Conservation (phyloP, 2,329 filamentous ascomycete genomes). For the Ophiocordyceps camponoti-saundersi region DNA sequence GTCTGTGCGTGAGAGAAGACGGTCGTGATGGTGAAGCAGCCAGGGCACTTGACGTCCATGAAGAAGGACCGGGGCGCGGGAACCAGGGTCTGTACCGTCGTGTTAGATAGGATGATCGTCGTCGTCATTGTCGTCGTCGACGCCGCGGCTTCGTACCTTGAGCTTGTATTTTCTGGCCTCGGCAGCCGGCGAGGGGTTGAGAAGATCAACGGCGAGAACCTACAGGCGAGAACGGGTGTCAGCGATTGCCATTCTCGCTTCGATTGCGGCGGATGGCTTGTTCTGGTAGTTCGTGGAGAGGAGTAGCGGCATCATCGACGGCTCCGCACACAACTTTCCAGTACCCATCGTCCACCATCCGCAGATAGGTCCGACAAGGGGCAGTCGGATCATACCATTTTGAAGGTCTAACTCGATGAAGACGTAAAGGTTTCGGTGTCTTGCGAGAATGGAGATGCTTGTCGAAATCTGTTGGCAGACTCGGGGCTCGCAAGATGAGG, state of each 20-base stretch:
- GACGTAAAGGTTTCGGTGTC: slow-evolving; percentile 20
- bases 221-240: slow-evolving; percentile 17
- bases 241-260: neutral
- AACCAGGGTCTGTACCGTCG: slow-evolving; percentile 57
- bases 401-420: slow-evolving; percentile 35
- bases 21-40: slow-evolving; percentile 99
- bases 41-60: slow-evolving; percentile 99
- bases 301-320: neutral
- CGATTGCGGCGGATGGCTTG: neutral
- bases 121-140: slow-evolving; percentile 3
- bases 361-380: slow-evolving; percentile 3
- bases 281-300: neutral
- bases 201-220: slow-evolving; percentile 99
- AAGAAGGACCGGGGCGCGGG: slow-evolving; percentile 97
- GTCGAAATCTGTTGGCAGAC: slow-evolving; percentile 40
- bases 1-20: slow-evolving; percentile 99
- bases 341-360: slow-evolving; percentile 4
- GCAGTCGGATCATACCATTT: slow-evolving; percentile 44
- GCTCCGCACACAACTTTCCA: slow-evolving; percentile 2
- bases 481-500: slow-evolving; percentile 32
- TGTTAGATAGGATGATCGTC: slow-evolving; percentile 7
- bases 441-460: slow-evolving; percentile 31
- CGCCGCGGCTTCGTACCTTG: slow-evolving; percentile 50
- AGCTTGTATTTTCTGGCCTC: slow-evolving; percentile 99
- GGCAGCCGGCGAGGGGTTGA: slow-evolving; percentile 94